Evolutionary conservation across 495 filamentous ascomycete genomes (phyloP).

Genomic region (Daldinia vernicosa): DNA sequence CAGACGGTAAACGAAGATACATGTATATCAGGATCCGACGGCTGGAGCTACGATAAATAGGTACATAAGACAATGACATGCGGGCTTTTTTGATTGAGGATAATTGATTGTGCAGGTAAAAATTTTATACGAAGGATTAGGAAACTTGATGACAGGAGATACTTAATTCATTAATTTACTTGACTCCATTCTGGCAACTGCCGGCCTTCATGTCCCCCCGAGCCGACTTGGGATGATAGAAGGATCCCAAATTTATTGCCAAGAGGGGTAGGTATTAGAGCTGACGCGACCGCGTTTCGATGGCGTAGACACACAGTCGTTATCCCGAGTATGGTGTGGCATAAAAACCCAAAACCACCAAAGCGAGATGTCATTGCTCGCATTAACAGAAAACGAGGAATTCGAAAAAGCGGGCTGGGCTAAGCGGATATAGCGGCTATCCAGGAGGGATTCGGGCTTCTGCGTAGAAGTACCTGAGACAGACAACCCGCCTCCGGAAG

Average conservation of each 20-base stretch:
- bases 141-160: constrained; percentile 17
- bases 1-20: constrained; percentile 8
- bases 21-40: constrained; percentile 17
- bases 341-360: constrained; percentile 7
- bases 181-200: constrained; percentile 20
- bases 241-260: constrained; percentile 27
- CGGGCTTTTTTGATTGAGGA: constrained; percentile 7
- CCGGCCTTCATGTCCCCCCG: constrained; percentile 17
- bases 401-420: constrained; percentile 12
- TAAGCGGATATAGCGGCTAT: constrained; percentile 39
- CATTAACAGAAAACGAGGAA: constrained; percentile 21
- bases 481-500: constrained; percentile 9
- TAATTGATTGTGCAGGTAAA: constrained; percentile 13
- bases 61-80: constrained; percentile 7
- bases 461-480: constrained; percentile 8
- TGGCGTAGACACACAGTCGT: constrained; percentile 28
- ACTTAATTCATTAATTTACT: constrained; percentile 17
- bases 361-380: constrained; percentile 17
- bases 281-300: constrained; percentile 34
- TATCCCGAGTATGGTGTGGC: constrained; percentile 25
- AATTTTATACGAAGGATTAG: background rate
- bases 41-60: constrained; percentile 8
- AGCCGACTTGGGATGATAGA: constrained; percentile 13
- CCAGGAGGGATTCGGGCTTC: constrained; percentile 1
- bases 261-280: constrained; percentile 37